Evolutionary conservation across 352 stramenopile species (phyloP).

Genomic region (Globisporangium okanoganense): DNA sequence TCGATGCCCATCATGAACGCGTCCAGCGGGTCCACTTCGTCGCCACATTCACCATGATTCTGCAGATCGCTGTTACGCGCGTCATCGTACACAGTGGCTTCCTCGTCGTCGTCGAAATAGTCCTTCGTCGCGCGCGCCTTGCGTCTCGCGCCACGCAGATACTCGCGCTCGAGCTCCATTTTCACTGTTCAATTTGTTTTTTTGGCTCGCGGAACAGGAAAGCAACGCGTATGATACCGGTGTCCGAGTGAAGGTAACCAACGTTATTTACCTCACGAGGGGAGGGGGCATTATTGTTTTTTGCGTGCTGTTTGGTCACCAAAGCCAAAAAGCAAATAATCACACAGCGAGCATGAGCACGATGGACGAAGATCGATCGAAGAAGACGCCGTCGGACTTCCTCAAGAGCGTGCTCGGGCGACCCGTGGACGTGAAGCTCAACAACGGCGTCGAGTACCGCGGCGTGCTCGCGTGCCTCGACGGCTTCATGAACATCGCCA

Average conservation of each 20-base stretch:
- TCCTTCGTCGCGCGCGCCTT: constrained; percentile 35
- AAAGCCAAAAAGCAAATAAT: constrained; percentile 7
- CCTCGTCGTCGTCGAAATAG: constrained; percentile 74
- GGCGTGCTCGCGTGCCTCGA: constrained; percentile 98
- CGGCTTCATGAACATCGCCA: constrained; percentile 99
- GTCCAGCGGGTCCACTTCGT: constrained; percentile 80
- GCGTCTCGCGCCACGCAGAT: constrained; percentile 52
- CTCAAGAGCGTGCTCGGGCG: constrained; percentile 92
- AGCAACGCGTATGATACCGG: neutral
- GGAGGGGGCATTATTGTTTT: neutral
- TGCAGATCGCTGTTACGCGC: too few species aligned
- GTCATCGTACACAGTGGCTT: constrained; percentile 14
- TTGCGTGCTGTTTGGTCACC: neutral
- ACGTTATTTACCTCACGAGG: constrained; percentile 2
- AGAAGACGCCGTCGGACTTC: constrained; percentile 91
- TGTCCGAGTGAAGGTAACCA: neutral
- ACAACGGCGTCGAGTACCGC: constrained; percentile 98
- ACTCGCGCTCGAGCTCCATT: constrained; percentile 51
- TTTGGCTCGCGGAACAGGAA: neutral
- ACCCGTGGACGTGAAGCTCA: constrained; percentile 98
- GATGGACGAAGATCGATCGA: constrained; percentile 38
- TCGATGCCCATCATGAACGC: constrained; percentile 85
- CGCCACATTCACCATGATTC: constrained; percentile 11
- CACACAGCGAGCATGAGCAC: constrained; percentile 15
- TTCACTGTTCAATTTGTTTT: constrained; percentile 4